Base-by-base conservation (phyloP, 371 early-diverging fungal species). In the Lichtheimia ramosa region DNA sequence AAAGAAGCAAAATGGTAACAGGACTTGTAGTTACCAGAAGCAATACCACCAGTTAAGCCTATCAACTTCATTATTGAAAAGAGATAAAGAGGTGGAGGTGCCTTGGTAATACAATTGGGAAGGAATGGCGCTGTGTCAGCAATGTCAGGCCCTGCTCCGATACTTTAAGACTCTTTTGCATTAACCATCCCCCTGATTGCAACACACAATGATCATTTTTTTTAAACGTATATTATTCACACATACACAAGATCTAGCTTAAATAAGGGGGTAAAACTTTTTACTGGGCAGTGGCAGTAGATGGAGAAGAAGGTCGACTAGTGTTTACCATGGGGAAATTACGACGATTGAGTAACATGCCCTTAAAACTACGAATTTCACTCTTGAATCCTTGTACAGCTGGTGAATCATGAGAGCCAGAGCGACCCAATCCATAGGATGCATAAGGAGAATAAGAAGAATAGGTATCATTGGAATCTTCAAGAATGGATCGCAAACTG, bases 31-130 rank as follows among this genome's bases (percentile, higher is more conserved):
- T 55, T 89, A 77, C 96, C 96, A 42, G 96, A 91, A 15, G 94
- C 90, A 51, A 96, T 96, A 39, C 96, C 96, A 54, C 96, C 96
- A 7, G 97, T 96, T 48, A 96, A 81, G 14, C 96, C 96, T 53
- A 95, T 71, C 20, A 96, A 70, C 48, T 89, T 88, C 96, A 96
- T 96, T 58, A 48, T 14, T 15, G 13, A 14, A 21, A 24, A 25
- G 41, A 12, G 23, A 48, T 39, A 51, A 48, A 55, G 18, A 51
- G 52, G 3, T 15, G 46, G 8, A 2, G 34, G 34, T 34, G 34
- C 34, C 34, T 34, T 34, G 34, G 10, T 34, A 34, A 34, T 10
- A 34, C n/a, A 34, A 34, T 8, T 34, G 5, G 34, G 34, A 10
- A 10, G 34, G 6, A 34, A 34, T 34, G 8, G 10, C 34, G 34